Conservation (phyloP, 2,329 filamentous ascomycete species). For the Drechslerella dactyloides region DNA sequence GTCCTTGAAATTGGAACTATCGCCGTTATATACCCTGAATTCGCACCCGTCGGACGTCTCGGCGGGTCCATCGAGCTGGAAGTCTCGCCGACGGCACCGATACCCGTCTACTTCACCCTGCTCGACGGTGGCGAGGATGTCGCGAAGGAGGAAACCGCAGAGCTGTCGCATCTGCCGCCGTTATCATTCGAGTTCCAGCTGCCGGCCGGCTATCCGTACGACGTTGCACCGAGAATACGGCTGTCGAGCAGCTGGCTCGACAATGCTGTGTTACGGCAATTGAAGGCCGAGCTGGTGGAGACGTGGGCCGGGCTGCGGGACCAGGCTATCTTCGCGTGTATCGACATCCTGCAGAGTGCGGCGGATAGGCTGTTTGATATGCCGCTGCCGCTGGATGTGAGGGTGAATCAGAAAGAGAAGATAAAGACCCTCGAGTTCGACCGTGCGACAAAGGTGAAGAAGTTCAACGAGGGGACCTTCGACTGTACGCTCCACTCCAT, state of each 20-base stretch:
- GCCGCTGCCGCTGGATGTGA: constrained; percentile 58
- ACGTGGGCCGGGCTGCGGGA: constrained; percentile 71
- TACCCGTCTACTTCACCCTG: constrained; percentile 61
- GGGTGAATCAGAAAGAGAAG: constrained; percentile 66
- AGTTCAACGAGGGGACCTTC: constrained; percentile 64
- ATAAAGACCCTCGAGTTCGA: constrained; percentile 79
- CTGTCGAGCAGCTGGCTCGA: constrained; percentile 68
- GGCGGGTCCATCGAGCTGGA: constrained; percentile 58
- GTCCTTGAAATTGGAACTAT: constrained; percentile 68
- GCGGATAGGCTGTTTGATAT: constrained; percentile 69
- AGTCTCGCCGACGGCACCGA: constrained; percentile 51
- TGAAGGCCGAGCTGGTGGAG: constrained; percentile 63
- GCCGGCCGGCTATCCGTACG: constrained; percentile 66
- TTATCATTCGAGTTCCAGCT: constrained; percentile 65
- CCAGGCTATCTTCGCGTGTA: constrained; percentile 68
- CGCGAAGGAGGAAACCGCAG: constrained; percentile 41
- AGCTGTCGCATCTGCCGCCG: constrained; percentile 64
- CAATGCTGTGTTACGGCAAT: constrained; percentile 60
- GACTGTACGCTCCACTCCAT: constrained; percentile 26
- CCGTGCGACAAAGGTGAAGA: constrained; percentile 75
- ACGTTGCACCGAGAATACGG: constrained; percentile 62
- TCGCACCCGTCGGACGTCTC: constrained; percentile 65
- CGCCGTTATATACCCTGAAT: constrained; percentile 71
- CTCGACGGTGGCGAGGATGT: constrained; percentile 61
- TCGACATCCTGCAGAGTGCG: constrained; percentile 68